Percentiles rank a stretch among this genome's conserved stretches.
Evolutionary conservation across 2,329 filamentous ascomycete species (phyloP).

Genomic region (Diplodia intermedia): DNA sequence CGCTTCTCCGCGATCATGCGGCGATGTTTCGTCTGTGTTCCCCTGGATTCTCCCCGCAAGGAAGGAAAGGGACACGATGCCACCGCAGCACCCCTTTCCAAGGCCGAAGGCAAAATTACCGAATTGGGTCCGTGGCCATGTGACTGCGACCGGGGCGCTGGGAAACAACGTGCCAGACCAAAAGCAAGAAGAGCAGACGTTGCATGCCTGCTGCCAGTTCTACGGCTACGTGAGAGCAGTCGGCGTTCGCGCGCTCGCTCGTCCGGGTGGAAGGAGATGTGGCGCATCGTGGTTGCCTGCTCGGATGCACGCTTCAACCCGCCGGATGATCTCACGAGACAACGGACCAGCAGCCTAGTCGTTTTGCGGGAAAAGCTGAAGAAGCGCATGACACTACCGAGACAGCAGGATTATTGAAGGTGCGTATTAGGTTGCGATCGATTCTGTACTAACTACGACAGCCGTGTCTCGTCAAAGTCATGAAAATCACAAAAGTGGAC

Average conservation of each 20-base stretch:
- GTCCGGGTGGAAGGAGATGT: not conserved
- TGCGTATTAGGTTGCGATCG: conserved; percentile 24
- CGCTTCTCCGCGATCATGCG: conserved; percentile 1
- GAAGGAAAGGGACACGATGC: conserved; percentile 14
- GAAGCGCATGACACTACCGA: conserved; percentile 7
- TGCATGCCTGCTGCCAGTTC: not conserved
- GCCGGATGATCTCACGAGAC: not conserved
- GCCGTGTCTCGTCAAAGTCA: conserved; percentile 23
- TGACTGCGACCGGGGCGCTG: not conserved
- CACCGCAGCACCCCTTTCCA: conserved; percentile 15
- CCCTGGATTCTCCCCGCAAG: conserved; percentile 12
- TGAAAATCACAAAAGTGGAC: not conserved
- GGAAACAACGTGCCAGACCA: not conserved
- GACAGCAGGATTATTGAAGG: conserved; percentile 2
- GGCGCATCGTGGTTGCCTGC: conserved; percentile 11
- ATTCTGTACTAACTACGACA: conserved; percentile 3
- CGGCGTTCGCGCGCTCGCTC: not conserved
- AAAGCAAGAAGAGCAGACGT: conserved; percentile 6
- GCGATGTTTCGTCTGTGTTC: not conserved
- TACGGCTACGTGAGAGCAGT: not conserved
- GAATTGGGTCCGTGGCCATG: conserved; percentile 21
- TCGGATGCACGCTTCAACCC: conserved; percentile 6
- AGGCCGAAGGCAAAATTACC: conserved; percentile 12
- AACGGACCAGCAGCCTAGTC: not conserved
- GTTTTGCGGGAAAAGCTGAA: not conserved